Conservation (phyloP, 495 filamentous ascomycete species). For the Tuber aestivum region DNA sequence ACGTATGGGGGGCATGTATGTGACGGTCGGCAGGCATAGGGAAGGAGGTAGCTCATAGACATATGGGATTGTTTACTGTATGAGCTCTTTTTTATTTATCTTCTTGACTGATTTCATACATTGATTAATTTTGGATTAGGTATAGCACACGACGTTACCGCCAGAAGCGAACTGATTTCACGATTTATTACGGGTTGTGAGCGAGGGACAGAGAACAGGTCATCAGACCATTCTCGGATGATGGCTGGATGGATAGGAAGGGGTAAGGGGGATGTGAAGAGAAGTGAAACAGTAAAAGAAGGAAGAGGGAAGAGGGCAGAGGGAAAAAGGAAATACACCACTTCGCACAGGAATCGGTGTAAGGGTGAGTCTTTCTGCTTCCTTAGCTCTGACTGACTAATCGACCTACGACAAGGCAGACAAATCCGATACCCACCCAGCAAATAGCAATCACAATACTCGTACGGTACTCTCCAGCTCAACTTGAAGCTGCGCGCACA, state of each 20-base stretch:
- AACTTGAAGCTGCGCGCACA: neutral
- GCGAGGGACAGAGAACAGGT: neutral
- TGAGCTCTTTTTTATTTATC: neutral
- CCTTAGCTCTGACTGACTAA: neutral
- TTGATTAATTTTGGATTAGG: neutral
- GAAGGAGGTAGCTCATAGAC: neutral
- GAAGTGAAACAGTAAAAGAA: neutral
- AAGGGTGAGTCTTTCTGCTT: neutral
- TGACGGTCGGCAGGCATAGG: neutral
- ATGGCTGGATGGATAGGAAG: neutral
- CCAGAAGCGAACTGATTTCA: neutral
- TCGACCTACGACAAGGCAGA: neutral
- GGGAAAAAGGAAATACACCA: neutral
- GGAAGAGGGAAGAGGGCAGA: neutral
- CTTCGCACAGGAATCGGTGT: neutral
- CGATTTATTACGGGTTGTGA: neutral
- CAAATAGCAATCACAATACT: neutral
- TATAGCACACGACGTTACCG: neutral
- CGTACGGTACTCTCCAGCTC: neutral
- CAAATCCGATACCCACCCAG: neutral
- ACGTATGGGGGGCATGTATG: neutral
- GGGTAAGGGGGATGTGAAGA: neutral
- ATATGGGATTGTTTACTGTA: neutral
- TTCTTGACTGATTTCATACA: neutral
- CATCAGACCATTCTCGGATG: neutral